Evolutionary conservation across 2,329 filamentous ascomycete genomes (phyloP).

Genomic region (Nemania sp.): DNA sequence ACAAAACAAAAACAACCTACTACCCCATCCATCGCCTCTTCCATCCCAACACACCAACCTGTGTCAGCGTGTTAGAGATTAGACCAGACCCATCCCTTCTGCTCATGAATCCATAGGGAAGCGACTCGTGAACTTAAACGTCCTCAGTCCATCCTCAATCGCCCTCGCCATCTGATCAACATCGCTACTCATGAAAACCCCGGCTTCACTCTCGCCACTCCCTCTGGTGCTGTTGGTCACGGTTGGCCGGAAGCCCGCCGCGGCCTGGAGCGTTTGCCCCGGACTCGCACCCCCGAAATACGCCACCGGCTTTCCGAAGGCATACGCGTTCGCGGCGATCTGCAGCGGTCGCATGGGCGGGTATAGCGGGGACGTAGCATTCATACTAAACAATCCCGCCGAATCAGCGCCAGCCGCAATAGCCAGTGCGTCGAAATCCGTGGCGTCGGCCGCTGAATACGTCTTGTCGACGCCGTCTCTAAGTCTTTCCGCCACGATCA

Average conservation of each 20-base stretch:
- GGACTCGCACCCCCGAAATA: slow-evolving; percentile 51
- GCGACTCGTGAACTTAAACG: slow-evolving; percentile 67
- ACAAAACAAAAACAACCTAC: background rate
- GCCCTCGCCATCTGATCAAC: slow-evolving; percentile 46
- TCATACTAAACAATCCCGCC: slow-evolving; percentile 50
- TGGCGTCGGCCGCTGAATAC: slow-evolving; percentile 67
- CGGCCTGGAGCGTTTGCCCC: slow-evolving; percentile 41
- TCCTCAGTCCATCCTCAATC: slow-evolving; percentile 62
- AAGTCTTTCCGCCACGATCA: slow-evolving; percentile 64
- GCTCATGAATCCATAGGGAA: slow-evolving; percentile 57
- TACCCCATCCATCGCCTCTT: background rate
- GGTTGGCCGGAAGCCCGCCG: no score
- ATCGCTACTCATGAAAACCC: slow-evolving; percentile 45
- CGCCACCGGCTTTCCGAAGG: slow-evolving; percentile 71
- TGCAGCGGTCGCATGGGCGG: slow-evolving; percentile 65
- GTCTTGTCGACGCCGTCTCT: slow-evolving; percentile 60
- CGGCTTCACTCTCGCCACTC: slow-evolving; percentile 30
- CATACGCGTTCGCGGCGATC: slow-evolving; percentile 65
- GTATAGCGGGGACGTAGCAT: slow-evolving; percentile 56
- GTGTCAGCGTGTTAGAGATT: no score
- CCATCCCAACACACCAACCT: background rate
- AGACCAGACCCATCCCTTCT: background rate
- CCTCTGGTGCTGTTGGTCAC: slow-evolving; percentile 32
- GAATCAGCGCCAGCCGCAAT: slow-evolving; percentile 56
- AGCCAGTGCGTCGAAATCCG: slow-evolving; percentile 65